These are phyloP conservation scores for Oryza glaberrima DNA, from an alignment of 176 grass and related monocot species.

Conservation along the genomic window DNA sequence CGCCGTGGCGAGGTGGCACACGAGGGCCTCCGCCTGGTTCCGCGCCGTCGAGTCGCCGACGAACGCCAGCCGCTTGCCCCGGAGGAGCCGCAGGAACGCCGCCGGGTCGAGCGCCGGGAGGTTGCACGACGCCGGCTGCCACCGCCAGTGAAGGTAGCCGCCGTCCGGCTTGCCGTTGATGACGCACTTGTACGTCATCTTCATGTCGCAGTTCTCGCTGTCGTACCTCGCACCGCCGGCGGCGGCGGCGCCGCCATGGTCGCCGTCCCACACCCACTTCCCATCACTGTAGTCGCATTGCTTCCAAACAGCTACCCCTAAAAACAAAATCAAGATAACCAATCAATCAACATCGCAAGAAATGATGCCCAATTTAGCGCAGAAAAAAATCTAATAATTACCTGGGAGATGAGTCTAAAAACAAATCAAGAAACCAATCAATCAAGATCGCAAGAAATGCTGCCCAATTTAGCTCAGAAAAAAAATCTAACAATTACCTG, in stretches of 20 bases:
- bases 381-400: no score
- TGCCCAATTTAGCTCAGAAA: background rate
- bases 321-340: background rate
- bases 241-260: background rate
- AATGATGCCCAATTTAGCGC: background rate
- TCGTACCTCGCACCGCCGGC: slow-evolving; percentile 12
- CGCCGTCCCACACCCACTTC: slow-evolving; percentile 35
- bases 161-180: slow-evolving; percentile 41
- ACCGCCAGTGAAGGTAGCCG: slow-evolving; percentile 49
- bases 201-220: slow-evolving; percentile 41
- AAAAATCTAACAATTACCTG: background rate
- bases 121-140: slow-evolving; percentile 42
- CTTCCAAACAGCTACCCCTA: slow-evolving; percentile 15
- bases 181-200: slow-evolving; percentile 34
- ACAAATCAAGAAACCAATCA: background rate
- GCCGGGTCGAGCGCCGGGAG: slow-evolving; percentile 32
- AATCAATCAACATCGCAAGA: background rate
- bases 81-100: slow-evolving; percentile 27
- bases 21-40: slow-evolving; percentile 51
- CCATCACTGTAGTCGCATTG: slow-evolving; percentile 44
- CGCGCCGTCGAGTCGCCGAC: slow-evolving; percentile 49
- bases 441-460: background rate
- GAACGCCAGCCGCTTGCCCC: slow-evolving; percentile 45
- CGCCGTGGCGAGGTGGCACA: slow-evolving; percentile 39
- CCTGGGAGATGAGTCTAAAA: no score